Evolutionary conservation across 371 early-diverging fungal species (phyloP), one percentile per base, ranked within the genome.

Genomic region (Cokeromyces recurvatus): DNA sequence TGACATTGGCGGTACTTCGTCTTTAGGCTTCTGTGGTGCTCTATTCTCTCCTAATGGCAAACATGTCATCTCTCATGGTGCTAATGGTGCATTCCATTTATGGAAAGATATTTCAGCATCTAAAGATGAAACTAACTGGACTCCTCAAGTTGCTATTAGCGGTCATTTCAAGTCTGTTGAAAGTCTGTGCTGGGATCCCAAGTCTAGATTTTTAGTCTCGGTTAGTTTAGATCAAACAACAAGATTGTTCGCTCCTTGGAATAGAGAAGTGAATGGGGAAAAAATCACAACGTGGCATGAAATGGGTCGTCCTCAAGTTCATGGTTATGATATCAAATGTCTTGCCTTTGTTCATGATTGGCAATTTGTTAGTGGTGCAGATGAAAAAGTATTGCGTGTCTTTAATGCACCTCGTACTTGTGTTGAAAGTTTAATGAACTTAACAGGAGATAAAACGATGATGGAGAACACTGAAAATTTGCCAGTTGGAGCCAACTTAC

Each of bases 231-330:
- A 98, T 68, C 94, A 95, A 65, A 95, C 96, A 0, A 69, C 94
- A 0, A 79, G 98, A 14, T 54, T 95, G 29, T 89, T 78, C 71
- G 84, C 90, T 0, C 84, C 82, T 8, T 91, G 94, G 90, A 70
- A 46, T 31, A 59, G 71, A 39, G 32, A 41, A 5, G n/a, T 51
- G 12, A 47, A 57, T 2, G 62, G 56, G 8, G 27, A 54, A 12
- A 29, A 48, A 2, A 43, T 71, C 0, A 49, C 55, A 0, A 79
- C 85, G 3, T 96, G 95, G 97, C 92, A 90, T 54, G 98, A 98
- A 64, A 81, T 95, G 48, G 90, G 92, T 2, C 77, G 98, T 4
- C 92, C 98, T 12, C 98, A 98, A 68, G 87, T 97, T 22, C 98
- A 98, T 57, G 98, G 98, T 1, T 96, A 96, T 59, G 92, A 95